Evolutionary conservation across 2,329 filamentous ascomycete species (phyloP).

Genomic region (Lachnellula cervina): DNA sequence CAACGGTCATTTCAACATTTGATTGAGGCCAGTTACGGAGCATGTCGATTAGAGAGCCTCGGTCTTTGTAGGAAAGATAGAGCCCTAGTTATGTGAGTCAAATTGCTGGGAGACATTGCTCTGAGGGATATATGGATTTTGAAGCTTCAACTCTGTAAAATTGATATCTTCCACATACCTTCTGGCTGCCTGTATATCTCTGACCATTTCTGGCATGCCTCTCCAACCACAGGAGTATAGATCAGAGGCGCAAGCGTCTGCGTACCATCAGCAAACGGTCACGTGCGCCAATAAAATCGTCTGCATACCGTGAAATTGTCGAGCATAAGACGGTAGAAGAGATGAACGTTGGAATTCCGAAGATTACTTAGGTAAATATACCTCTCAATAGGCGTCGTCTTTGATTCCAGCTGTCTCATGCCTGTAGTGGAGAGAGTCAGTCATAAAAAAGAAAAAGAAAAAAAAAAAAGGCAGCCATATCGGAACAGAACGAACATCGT

Average conservation of each 20-base stretch:
- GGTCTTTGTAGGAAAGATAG: conserved; percentile 66
- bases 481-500: conserved; percentile 20
- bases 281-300: neutral
- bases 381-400: conserved; percentile 28
- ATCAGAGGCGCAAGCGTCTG: conserved; percentile 48
- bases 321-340: conserved; percentile 29
- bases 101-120: neutral
- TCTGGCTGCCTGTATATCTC: conserved; percentile 70
- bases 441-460: neutral
- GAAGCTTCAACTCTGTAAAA: neutral
- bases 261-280: conserved; percentile 2
- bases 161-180: conserved; percentile 34
- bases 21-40: conserved; percentile 66
- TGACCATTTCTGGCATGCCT: conserved; percentile 69
- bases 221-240: conserved; percentile 61
- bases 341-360: conserved; percentile 26
- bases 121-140: neutral
- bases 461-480: too few species aligned
- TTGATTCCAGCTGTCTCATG: conserved; percentile 27
- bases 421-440: conserved; percentile 12
- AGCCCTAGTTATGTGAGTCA: conserved; percentile 36
- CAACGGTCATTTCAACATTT: conserved; percentile 55
- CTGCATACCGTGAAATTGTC: conserved; percentile 25
- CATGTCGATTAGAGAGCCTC: conserved; percentile 59
- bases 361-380: conserved; percentile 30